Conservation (phyloP, 2,329 filamentous ascomycete genomes). For the Chaetomiaceae sp. region DNA sequence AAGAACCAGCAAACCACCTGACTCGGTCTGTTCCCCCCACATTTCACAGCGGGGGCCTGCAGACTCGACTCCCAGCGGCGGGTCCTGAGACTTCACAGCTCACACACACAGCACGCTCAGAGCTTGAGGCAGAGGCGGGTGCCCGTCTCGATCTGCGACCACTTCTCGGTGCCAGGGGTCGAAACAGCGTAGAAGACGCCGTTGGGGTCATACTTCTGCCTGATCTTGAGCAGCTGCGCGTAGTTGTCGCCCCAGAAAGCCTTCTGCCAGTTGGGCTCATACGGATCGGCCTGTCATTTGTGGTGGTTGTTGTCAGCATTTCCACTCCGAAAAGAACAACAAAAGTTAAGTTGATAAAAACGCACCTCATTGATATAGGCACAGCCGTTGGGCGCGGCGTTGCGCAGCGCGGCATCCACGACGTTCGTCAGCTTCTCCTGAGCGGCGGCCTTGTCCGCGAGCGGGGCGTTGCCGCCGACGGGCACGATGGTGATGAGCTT, state of each 20-base stretch:
- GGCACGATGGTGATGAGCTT: conserved; percentile 34
- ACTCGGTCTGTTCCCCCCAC: too few species aligned
- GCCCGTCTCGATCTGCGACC: conserved; percentile 37
- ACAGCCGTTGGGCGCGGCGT: conserved; percentile 35
- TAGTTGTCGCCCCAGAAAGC: conserved; percentile 40
- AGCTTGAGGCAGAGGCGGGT: conserved; percentile 37
- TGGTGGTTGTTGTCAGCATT: conserved; percentile 2
- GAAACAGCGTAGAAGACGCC: conserved; percentile 40
- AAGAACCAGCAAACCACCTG: too few species aligned
- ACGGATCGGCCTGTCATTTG: conserved; percentile 25
- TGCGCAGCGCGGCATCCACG: conserved; percentile 33
- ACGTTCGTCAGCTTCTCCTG: conserved; percentile 37
- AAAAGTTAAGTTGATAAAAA: too few species aligned
- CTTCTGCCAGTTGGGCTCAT: conserved; percentile 34
- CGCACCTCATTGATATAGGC: conserved; percentile 43
- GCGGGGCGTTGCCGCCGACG: conserved; percentile 35
- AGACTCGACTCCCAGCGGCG: too few species aligned
- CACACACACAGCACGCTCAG: neutral
- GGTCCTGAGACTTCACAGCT: too few species aligned
- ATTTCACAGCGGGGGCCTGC: too few species aligned
- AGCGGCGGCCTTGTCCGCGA: conserved; percentile 38
- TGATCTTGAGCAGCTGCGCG: conserved; percentile 32
- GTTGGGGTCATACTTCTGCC: conserved; percentile 40
- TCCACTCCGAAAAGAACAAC: neutral
- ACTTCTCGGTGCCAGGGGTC: conserved; percentile 42